Base-by-base conservation (phyloP, 2,329 filamentous ascomycete genomes). In the Arachnopeziza araneosa region DNA sequence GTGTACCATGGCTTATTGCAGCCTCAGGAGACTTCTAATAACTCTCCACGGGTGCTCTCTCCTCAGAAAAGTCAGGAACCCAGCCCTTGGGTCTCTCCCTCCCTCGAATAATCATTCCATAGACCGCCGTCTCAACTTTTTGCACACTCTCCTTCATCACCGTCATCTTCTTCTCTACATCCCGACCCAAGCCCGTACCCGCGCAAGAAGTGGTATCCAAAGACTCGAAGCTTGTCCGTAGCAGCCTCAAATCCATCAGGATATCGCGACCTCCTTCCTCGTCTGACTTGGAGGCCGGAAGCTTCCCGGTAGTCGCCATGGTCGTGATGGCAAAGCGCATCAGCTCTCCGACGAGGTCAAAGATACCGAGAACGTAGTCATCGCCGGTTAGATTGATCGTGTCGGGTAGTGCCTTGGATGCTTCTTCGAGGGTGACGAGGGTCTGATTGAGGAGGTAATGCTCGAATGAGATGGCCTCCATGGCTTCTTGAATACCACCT, bases 241-340 rank as follows among this genome's bases (percentile, higher is more conserved):
- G 80, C 54, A 86, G 83, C 69, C 93, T 87, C 72, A 98, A 82
- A 75, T 98, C 95, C 9, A 83, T 80, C 55, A 98, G 78, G 51
- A 98, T 89, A 6, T 86, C 86, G 49, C 84, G 75, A 66, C 57
- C 57, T 66, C 62, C 66, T 57, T 69, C 68, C 9, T 54, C 54
- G 21, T 48, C 50, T 2, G 48, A 30, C 24, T 64, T 72, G 56
- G 51, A 61, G 30, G 76, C 76, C 3, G 78, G 79, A 63, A 80
- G 73, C 67, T 74, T 67, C 61, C 71, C 71, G 48, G 62, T 87
- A 5, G 92, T 89, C 0, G 92, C 92, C 73, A 96, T 89, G 24
- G 87, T 86, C 6, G 93, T 93, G 55, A 96, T 95, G 0, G 91
- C 92, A 75, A 97, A 98, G 30, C 93, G 84, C 95, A 99, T 99